Evolutionary conservation across 148 eudicot genomes (phyloP).

Genomic region (Heliosperma pusillum): DNA sequence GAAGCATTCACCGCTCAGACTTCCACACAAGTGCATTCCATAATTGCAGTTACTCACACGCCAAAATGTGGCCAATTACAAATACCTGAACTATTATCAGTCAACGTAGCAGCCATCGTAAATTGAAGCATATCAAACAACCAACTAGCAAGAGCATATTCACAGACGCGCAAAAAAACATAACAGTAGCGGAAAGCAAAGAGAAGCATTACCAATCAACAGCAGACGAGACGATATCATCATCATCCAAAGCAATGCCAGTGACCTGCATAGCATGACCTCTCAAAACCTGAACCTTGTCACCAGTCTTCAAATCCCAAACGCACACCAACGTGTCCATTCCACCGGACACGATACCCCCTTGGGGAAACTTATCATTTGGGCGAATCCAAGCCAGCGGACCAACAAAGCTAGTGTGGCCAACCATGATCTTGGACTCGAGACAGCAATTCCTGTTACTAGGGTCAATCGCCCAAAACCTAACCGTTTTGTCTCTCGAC

Average conservation of each 20-base stretch:
- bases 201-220: constrained; percentile 56
- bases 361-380: constrained; percentile 64
- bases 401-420: constrained; percentile 91
- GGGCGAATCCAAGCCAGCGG: constrained; percentile 84
- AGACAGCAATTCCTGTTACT: constrained; percentile 35
- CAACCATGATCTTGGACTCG: constrained; percentile 53
- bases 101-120: no score
- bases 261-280: constrained; percentile 88
- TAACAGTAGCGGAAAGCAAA: neutral
- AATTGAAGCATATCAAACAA: constrained; percentile 8
- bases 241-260: constrained; percentile 69
- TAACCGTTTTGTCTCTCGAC: constrained; percentile 75
- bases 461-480: constrained; percentile 68
- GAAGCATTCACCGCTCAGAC: no score
- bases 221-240: constrained; percentile 66
- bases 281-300: constrained; percentile 49
- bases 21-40: no score
- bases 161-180: no score
- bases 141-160: neutral
- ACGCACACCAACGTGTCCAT: constrained; percentile 79
- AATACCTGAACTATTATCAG: no score
- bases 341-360: constrained; percentile 83
- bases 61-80: no score
- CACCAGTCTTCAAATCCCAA: constrained; percentile 77
- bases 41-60: no score